A percentile compares a stretch with the other conserved stretches of the same genome.
Evolutionary conservation across 305 asterid genomes (phyloP).

Genomic region (Fraxinus floribunda): DNA sequence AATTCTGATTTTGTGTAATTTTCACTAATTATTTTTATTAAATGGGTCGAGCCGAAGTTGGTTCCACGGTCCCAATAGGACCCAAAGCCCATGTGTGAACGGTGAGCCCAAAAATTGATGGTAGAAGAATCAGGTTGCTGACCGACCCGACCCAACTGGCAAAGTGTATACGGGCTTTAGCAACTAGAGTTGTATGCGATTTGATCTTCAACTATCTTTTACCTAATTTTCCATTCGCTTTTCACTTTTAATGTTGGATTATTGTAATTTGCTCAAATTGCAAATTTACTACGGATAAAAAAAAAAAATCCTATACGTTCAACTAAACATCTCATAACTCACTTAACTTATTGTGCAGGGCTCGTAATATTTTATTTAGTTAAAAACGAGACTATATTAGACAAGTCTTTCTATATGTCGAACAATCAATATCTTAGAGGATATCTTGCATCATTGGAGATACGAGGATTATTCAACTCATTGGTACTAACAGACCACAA

Average conservation of each 20-base stretch:
- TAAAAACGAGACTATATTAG: too few species aligned
- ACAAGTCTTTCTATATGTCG: not conserved
- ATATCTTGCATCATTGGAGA: not conserved
- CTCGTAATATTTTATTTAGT: too few species aligned
- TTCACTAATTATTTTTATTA: too few species aligned
- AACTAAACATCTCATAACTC: too few species aligned
- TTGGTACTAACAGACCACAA: not conserved
- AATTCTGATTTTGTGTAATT: too few species aligned
- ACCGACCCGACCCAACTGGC: not conserved
- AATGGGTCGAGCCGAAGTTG: not conserved
- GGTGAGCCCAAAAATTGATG: not conserved
- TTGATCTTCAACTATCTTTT: not conserved
- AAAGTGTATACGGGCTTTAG: not conserved
- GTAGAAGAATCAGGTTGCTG: not conserved
- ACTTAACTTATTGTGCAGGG: too few species aligned
- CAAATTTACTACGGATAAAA: not conserved
- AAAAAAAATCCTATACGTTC: too few species aligned
- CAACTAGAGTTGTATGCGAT: not conserved
- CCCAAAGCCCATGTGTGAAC: not conserved
- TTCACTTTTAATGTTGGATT: not conserved
- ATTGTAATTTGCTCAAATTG: not conserved
- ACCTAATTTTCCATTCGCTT: not conserved
- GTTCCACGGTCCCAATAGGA: not conserved
- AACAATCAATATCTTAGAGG: not conserved
- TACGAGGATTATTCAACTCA: not conserved